Conservation (phyloP, 805 yeast genomes). For the Candida multigemmis region DNA sequence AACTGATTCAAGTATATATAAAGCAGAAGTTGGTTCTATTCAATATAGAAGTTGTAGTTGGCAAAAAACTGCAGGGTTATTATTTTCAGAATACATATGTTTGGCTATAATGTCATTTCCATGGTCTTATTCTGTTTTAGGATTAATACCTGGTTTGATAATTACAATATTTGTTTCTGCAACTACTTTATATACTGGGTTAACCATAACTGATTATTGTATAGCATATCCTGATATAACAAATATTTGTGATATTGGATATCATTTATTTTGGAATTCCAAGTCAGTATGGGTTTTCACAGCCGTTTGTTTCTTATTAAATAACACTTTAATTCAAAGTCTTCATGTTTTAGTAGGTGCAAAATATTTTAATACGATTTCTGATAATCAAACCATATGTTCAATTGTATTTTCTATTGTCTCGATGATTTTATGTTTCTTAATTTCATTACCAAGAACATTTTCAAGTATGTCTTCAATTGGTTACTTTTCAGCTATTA, state of each 20-base stretch:
- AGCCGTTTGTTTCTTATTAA: constrained; percentile 43
- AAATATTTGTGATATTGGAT: constrained; percentile 53
- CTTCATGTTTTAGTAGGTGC: constrained; percentile 55
- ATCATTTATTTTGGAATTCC: constrained; percentile 42
- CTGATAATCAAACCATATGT: constrained; percentile 38
- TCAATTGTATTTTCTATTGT: constrained; percentile 45
- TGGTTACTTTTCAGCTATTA: constrained; percentile 44
- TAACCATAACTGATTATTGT: constrained; percentile 47
- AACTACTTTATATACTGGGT: constrained; percentile 47
- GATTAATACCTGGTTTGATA: constrained; percentile 49
- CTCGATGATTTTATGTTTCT: constrained; percentile 38
- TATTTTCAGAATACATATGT: constrained; percentile 53
- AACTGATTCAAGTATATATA: too few species aligned
- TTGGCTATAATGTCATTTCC: constrained; percentile 61
- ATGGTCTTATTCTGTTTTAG: constrained; percentile 53
- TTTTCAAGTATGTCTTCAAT: constrained; percentile 42
- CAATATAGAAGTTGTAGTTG: constrained; percentile 46
- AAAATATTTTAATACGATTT: constrained; percentile 46
- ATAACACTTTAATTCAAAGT: constrained; percentile 50
- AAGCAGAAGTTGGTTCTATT: too few species aligned
- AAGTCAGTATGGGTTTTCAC: constrained; percentile 49
- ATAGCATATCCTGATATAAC: constrained; percentile 41
- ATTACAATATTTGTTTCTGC: constrained; percentile 42
- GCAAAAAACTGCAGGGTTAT: constrained; percentile 51
- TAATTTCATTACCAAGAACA: constrained; percentile 49